Evolutionary conservation across 495 filamentous ascomycete genomes (phyloP), one percentile per base, ranked within the genome.

Genomic region (Podospora sp.): DNA sequence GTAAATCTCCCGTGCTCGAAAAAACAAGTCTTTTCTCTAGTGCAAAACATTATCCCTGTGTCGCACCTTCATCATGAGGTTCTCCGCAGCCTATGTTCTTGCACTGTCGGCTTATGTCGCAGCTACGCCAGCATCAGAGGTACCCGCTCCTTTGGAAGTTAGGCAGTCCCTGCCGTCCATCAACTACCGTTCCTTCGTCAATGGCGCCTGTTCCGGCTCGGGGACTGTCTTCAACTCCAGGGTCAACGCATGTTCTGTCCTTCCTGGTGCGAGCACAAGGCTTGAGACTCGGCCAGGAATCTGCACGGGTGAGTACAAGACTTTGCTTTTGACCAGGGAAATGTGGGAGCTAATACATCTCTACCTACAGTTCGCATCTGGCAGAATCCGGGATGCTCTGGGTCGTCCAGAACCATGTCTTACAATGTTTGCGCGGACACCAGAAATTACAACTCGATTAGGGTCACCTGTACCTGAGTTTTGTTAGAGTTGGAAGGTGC

Each of bases 401-500:
- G 49, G 21, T 52, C 49, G 21, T 52, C 49, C 21, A 18, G 49
- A n/a, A 52, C 49, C 16, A 52, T 52, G 12, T 52, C 49, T 52
- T 52, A 52, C 49, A 52, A 52, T 52, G 49, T 52, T 52, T 52
- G 49, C 49, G 14, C 49, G 18, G 49, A 52, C 12, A 52, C 49
- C 49, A 52, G 49, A 52, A 52, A 52, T 52, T 52, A 52, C 49
- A 52, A 52, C 49, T 52, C 49, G 49, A 52, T 52, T 16, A 52
- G 12, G 49, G 49, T 52, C 49, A 52, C 49, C 49, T 52, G 49
- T 52, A 52, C 49, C 12, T 52, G 12, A 52, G 3, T n/a, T 52
- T n/a, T n/a, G n/a, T n/a, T n/a, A n/a, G n/a, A n/a, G n/a, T n/a
- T n/a, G n/a, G n/a, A n/a, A n/a, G n/a, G n/a, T n/a, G n/a, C n/a